phyloP scores from a whole-genome alignment of 345 rosid genomes.

The Ricinus communis region DNA sequence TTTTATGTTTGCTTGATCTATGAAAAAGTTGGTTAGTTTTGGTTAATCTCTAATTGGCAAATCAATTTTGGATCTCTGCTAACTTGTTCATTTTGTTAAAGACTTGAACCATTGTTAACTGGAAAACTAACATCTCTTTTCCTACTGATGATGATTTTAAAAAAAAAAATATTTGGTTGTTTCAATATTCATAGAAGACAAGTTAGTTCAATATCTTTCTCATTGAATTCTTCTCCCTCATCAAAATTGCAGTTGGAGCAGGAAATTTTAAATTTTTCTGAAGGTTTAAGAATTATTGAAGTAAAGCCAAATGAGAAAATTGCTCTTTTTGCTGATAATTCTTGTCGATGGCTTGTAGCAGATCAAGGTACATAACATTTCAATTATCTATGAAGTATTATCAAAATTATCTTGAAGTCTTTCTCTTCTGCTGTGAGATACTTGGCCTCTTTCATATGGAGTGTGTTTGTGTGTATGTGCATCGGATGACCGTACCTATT shows the following conservation, averaged over 20 bases:
- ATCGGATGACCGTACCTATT: neutral
- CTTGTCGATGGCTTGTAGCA: conserved; percentile 88
- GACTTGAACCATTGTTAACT: neutral
- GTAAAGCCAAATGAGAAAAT: conserved; percentile 77
- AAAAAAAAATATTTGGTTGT: too few species aligned
- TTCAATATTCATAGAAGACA: neutral
- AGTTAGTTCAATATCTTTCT: too few species aligned
- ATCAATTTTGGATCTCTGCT: neutral
- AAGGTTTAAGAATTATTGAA: conserved; percentile 84
- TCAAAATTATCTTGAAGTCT: neutral
- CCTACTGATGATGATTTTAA: neutral
- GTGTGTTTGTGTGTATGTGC: neutral
- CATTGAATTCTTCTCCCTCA: conserved; percentile 22
- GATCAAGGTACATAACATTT: conserved; percentile 72
- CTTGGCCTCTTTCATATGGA: too few species aligned
- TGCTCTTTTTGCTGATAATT: conserved; percentile 92
- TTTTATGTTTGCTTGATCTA: neutral
- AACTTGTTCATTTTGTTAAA: neutral
- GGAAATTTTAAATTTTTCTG: conserved; percentile 77
- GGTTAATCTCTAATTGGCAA: too few species aligned
- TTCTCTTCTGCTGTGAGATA: neutral
- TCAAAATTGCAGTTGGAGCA: conserved; percentile 67
- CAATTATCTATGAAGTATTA: neutral
- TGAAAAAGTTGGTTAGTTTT: too few species aligned
- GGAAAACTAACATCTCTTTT: neutral